Conservation (phyloP, 2,329 filamentous ascomycete genomes). For the Trichoderma breve region DNA sequence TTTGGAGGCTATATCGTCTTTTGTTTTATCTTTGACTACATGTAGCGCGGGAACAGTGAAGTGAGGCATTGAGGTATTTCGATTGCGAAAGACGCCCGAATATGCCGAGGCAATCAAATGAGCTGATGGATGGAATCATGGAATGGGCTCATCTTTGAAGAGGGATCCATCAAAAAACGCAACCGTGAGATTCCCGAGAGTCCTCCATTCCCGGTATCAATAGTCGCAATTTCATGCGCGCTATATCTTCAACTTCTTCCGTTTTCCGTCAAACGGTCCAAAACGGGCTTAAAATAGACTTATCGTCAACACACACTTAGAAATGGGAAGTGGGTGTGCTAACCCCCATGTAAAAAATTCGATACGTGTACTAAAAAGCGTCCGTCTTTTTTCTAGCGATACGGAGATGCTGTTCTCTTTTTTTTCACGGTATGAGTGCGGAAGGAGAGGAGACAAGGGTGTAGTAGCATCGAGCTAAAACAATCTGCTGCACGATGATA, state of each 20-base stretch:
- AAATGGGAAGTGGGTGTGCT: not conserved
- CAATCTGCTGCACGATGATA: slow-evolving; percentile 15
- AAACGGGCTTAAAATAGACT: not conserved
- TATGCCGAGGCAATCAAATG: not conserved
- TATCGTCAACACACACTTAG: not conserved
- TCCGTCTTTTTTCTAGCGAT: not conserved
- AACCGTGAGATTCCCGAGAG: not conserved
- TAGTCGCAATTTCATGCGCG: not conserved
- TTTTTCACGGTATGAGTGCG: not conserved
- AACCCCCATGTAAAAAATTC: not conserved
- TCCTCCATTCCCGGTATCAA: not conserved
- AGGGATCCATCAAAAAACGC: not conserved
- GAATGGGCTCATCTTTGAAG: not conserved
- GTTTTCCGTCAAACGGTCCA: not conserved
- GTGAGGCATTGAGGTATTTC: not conserved
- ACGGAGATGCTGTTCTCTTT: not conserved
- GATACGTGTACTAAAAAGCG: not conserved
- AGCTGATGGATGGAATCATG: not conserved
- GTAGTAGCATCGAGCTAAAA: slow-evolving; percentile 6
- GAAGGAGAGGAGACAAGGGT: not conserved
- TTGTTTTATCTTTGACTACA: not conserved
- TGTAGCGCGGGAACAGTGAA: not conserved
- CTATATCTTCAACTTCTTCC: not conserved
- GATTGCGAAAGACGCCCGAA: not conserved
- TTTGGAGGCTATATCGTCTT: not conserved